phyloP scores from a whole-genome alignment of 1,284 basidiomycete species.

The Naganishia sp. region DNA sequence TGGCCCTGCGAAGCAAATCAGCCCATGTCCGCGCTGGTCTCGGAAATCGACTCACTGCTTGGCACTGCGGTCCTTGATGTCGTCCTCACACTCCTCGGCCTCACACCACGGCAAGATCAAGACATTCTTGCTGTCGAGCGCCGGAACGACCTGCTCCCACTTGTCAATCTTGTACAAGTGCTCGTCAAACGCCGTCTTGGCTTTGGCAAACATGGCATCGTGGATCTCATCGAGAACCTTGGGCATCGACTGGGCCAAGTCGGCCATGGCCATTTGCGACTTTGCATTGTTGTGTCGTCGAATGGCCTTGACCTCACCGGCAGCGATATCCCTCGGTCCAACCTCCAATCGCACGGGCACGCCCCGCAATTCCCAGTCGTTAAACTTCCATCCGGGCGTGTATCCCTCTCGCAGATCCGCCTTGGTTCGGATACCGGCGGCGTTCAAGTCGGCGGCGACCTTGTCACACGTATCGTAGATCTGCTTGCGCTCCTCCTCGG shows the following conservation, averaged over 20 bases:
- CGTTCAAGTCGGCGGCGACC: conserved; percentile 69
- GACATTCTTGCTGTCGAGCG: conserved; percentile 84
- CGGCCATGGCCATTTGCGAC: conserved; percentile 67
- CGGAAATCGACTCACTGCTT: conserved; percentile 65
- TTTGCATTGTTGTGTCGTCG: conserved; percentile 86
- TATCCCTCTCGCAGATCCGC: conserved; percentile 93
- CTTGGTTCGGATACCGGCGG: conserved; percentile 77
- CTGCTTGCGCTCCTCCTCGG: conserved; percentile 61
- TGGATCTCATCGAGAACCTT: conserved; percentile 84
- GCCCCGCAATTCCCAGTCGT: conserved; percentile 99
- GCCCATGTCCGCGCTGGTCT: neutral
- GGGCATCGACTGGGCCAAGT: conserved; percentile 64
- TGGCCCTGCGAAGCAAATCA: conserved; percentile 56
- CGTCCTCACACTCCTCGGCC: conserved; percentile 89
- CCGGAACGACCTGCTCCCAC: conserved; percentile 90
- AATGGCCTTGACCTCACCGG: conserved; percentile 78
- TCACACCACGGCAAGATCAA: conserved; percentile 97
- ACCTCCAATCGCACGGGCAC: conserved; percentile 96
- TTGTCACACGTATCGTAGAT: conserved; percentile 79
- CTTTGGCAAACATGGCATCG: conserved; percentile 79
- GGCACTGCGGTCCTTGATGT: conserved; percentile 93
- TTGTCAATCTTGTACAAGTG: conserved; percentile 72
- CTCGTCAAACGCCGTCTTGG: conserved; percentile 73
- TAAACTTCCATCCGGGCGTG: conserved; percentile 98
- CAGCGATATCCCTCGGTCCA: conserved; percentile 87